Percentiles rank a stretch among this genome's conserved stretches.
Conservation (phyloP, 371 early-diverging fungal genomes). For the Syncephalastrum contaminatum region DNA sequence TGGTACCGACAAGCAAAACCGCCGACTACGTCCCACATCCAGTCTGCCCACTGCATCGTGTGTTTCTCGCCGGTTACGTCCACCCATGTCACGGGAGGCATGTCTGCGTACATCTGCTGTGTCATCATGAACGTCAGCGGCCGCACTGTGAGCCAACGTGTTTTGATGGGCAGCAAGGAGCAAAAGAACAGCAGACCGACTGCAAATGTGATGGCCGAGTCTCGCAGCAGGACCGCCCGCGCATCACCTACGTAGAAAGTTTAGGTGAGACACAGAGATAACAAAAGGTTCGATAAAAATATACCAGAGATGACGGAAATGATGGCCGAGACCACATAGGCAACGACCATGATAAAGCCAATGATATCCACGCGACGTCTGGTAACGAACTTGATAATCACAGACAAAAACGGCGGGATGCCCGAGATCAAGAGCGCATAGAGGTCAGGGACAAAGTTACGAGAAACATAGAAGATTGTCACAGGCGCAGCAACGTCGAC, state of each 20-base stretch:
- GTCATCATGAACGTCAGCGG: conserved; percentile 35
- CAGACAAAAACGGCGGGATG: conserved; percentile 40
- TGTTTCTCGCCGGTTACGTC: conserved; percentile 22
- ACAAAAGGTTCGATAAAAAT: too few relatives aligned
- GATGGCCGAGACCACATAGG: conserved; percentile 41
- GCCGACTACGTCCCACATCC: conserved; percentile 20
- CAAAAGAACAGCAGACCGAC: conserved; percentile 38
- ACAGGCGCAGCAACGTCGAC: conserved; percentile 35
- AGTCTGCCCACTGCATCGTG: conserved; percentile 17
- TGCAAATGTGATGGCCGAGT: conserved; percentile 37
- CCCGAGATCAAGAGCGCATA: conserved; percentile 45
- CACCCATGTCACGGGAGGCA: conserved; percentile 20
- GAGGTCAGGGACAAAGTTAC: conserved; percentile 22
- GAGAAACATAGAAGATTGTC: conserved; percentile 32
- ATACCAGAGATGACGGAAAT: conserved; percentile 39
- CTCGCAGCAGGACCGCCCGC: conserved; percentile 38
- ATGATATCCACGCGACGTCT: conserved; percentile 33
- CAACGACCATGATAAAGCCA: conserved; percentile 34
- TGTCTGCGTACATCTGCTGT: conserved; percentile 27
- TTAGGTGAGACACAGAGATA: too few relatives aligned
- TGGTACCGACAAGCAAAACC: conserved; percentile 1
- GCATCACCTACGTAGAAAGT: conserved; percentile 22
- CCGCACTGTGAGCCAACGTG: conserved; percentile 23
- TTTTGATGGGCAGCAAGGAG: conserved; percentile 42
- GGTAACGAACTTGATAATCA: conserved; percentile 21